Evolutionary conservation across 2,329 filamentous ascomycete genomes (phyloP), one percentile per base, ranked within the genome.

Genomic region (Camptophora hylomeconis): DNA sequence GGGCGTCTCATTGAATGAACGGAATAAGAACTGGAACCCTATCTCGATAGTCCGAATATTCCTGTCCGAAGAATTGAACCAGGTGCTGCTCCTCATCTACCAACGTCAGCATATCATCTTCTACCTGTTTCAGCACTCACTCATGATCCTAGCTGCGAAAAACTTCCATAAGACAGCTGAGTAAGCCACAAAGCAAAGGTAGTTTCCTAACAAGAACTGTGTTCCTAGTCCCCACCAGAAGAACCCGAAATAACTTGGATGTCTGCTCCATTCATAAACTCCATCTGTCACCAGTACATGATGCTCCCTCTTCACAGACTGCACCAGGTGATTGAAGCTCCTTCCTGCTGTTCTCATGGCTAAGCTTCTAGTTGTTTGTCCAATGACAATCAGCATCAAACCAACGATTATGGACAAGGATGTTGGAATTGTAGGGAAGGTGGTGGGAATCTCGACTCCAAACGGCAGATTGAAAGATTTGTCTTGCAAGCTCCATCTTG

Each of bases 141-240:
- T 57, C 30, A 53, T 54, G 40, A 95, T 86, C 36, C 89, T 64
- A 8, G 52, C 58, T 10, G 63, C 66, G 51, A 98, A 98, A 53
- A 98, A 98, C 36, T 60, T 65, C 82, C 82, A 94, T 42, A 98
- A 54, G 10, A 92, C 78, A 5, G 67, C 52, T 0, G 71, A 57
- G 59, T 92, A 95, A 2, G 57, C 79, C 5, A 75, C 42, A 33
- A 92, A 72, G 51, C 83, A 92, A 2, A 92, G 41, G 6, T 69
- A 57, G 55, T 98, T 98, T 11, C 87, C 87, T 39, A 94, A 64
- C 31, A 92, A 72, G 23, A 95, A 49, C 62, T 98, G 89, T 8
- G 86, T 93, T 4, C 89, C 89, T n/a, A 95, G 49, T 0, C 81
- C 83, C 87, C 87, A 98, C 75, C 84, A 95, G 56, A 93, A 98